phyloP scores from a whole-genome alignment of 1,284 basidiomycete species.

The Apiotrichum porosum region DNA sequence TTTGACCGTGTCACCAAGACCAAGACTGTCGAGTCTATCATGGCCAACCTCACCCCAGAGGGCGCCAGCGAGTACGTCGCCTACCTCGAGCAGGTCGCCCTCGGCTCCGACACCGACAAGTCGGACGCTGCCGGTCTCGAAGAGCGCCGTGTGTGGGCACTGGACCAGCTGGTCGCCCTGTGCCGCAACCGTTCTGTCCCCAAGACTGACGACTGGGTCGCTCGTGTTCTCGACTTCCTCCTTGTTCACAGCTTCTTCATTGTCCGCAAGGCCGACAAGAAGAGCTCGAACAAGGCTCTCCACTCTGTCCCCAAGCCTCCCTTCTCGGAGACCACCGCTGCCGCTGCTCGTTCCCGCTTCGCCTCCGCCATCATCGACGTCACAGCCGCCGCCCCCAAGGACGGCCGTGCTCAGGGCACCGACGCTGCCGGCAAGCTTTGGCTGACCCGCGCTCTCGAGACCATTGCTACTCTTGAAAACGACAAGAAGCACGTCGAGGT shows the following conservation, averaged over 20 bases:
- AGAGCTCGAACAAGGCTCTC: constrained; percentile 57
- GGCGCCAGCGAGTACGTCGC: constrained; percentile 83
- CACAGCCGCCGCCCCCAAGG: constrained; percentile 52
- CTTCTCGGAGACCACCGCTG: constrained; percentile 66
- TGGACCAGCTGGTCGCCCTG: constrained; percentile 77
- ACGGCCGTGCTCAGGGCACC: constrained; percentile 53
- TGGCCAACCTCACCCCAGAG: constrained; percentile 92
- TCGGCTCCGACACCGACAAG: constrained; percentile 53
- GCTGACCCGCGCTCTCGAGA: constrained; percentile 64
- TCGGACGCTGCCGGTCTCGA: constrained; percentile 40
- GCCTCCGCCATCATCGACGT: constrained; percentile 53
- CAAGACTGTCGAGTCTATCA: constrained; percentile 83
- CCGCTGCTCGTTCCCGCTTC: constrained; percentile 26
- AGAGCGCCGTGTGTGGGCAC: constrained; percentile 59
- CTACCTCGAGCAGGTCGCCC: constrained; percentile 76
- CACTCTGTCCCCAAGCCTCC: constrained; percentile 61
- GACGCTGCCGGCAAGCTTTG: constrained; percentile 72
- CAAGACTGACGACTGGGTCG: constrained; percentile 73
- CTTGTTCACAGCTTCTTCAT: constrained; percentile 75
- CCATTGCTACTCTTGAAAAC: constrained; percentile 57
- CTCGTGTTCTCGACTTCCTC: constrained; percentile 73
- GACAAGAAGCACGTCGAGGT: constrained; percentile 67
- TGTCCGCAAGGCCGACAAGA: constrained; percentile 66
- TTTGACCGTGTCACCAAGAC: constrained; percentile 91
- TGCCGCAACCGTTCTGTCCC: constrained; percentile 75